A percentile compares a stretch with the other conserved stretches of the same genome.
Evolutionary conservation across 768 basidiomycete species (phyloP).

Genomic region (Tremella mesenterica): DNA sequence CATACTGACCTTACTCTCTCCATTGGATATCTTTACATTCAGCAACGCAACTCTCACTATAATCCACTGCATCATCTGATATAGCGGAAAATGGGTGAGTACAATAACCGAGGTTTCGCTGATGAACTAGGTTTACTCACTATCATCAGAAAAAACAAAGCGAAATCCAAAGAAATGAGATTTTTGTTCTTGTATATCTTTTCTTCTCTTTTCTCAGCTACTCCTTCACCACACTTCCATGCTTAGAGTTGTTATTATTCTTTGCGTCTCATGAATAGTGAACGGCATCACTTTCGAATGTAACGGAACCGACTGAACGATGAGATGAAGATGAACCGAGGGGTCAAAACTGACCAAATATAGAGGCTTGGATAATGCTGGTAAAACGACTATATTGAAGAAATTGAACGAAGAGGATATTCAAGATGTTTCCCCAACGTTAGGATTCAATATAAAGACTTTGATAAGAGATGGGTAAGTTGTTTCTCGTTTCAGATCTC

Average conservation of each 20-base stretch:
- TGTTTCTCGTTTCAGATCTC: constrained; percentile 3
- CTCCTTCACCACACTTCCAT: not conserved
- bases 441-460: constrained; percentile 99
- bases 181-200: constrained; percentile 61
- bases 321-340: not conserved
- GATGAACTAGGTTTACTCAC: constrained; percentile 80
- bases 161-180: constrained; percentile 94
- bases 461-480: constrained; percentile 79
- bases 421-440: constrained; percentile 73
- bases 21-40: no score
- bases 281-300: not conserved
- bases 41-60: no score
- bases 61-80: no score
- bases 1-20: no score
- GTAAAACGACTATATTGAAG: constrained; percentile 96
- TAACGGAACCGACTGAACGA: not conserved
- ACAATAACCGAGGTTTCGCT: no score
- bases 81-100: no score
- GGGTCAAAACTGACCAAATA: not conserved
- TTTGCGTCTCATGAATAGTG: not conserved
- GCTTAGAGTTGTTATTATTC: not conserved
- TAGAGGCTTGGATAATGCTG: constrained; percentile 95
- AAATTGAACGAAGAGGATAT: constrained; percentile 90
- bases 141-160: constrained; percentile 89
- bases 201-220: not conserved